phyloP scores from a whole-genome alignment of 129 eudicot species.

The Erigeron canadensis region DNA sequence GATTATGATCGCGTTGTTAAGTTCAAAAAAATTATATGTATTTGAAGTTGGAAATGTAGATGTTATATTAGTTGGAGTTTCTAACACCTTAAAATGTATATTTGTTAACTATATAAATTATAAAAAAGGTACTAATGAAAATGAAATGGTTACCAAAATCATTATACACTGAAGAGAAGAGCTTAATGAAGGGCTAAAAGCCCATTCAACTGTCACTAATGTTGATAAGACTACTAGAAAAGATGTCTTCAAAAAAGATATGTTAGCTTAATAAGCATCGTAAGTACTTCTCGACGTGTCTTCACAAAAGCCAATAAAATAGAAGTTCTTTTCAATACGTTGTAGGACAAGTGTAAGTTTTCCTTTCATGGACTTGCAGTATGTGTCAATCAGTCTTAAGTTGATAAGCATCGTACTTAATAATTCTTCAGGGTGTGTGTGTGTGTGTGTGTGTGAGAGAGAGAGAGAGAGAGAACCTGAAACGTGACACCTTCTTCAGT shows the following conservation, averaged over 20 bases:
- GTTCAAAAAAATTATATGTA: not conserved
- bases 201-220: not conserved
- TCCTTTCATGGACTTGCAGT: not conserved
- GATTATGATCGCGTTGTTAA: not conserved
- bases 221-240: not conserved
- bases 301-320: not conserved
- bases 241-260: too few species aligned
- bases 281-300: too few species aligned
- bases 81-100: not conserved
- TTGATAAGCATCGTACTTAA: not conserved
- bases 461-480: constrained; percentile 54
- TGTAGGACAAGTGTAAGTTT: not conserved
- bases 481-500: constrained; percentile 93
- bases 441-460: constrained; percentile 13
- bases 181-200: not conserved
- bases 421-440: not conserved
- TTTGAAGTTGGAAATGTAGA: not conserved
- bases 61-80: not conserved
- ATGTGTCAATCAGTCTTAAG: not conserved
- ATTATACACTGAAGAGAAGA: not conserved
- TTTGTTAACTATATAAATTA: not conserved
- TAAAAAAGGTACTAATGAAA: not conserved
- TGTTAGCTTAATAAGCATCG: too few species aligned
- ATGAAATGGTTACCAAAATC: too few species aligned
- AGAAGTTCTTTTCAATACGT: not conserved